Evolutionary conservation across 495 filamentous ascomycete genomes (phyloP).

Genomic region (Penicillium longicatenatum): DNA sequence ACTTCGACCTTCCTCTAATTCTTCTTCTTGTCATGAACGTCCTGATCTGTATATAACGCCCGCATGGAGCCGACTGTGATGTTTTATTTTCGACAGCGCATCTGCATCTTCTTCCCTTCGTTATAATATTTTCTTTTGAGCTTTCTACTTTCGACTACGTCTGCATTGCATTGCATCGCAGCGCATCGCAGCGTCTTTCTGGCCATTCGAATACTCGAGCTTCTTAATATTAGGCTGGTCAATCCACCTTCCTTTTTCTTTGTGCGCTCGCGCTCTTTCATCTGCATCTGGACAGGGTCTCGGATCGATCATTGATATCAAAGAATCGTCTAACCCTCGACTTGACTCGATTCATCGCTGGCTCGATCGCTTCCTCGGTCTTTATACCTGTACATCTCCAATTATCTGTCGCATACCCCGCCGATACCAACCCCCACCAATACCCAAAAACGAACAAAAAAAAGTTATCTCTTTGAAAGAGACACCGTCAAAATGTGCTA

Average conservation of each 20-base stretch:
- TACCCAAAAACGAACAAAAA: not conserved
- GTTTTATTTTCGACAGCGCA: not conserved
- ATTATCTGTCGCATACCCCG: not conserved
- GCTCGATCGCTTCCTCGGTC: slow-evolving; percentile 3
- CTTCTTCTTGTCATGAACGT: not conserved
- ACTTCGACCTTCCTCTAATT: not conserved
- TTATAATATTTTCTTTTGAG: not conserved
- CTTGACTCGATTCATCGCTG: slow-evolving; percentile 1
- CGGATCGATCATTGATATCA: not conserved
- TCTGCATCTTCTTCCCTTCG: not conserved
- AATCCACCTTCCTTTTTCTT: not conserved
- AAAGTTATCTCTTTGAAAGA: not conserved
- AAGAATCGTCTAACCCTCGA: not conserved
- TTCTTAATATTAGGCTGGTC: slow-evolving; percentile 9
- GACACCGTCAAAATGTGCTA: slow-evolving; percentile 62
- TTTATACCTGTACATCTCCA: not conserved
- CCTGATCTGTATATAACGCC: slow-evolving; percentile 3
- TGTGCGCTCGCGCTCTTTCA: slow-evolving; percentile 5
- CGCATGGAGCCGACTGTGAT: not conserved
- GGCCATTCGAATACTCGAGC: not conserved
- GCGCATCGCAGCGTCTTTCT: not conserved
- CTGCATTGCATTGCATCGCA: slow-evolving; percentile 4
- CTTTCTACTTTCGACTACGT: not conserved
- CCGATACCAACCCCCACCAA: not conserved
- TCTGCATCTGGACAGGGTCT: not conserved